These are phyloP conservation scores for Lactifluus subvellereus DNA, from an alignment of 768 basidiomycete genomes.

Conservation along the genomic window DNA sequence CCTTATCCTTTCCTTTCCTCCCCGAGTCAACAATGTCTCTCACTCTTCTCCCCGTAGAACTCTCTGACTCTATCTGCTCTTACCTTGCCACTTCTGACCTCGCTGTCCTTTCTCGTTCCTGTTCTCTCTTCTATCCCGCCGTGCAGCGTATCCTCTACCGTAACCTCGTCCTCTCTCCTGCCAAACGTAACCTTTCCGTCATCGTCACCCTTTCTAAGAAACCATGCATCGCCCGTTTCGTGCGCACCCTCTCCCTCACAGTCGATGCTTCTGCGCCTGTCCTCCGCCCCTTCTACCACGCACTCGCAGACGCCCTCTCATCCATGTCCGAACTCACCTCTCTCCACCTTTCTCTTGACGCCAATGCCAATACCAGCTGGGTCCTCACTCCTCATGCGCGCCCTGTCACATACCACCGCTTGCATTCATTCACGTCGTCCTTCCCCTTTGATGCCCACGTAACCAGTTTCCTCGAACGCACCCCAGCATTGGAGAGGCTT, in stretches of 20 bases:
- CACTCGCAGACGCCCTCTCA: conserved; percentile 48
- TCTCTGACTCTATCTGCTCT: conserved; percentile 48
- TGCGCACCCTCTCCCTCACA: conserved; percentile 56
- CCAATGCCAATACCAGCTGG: conserved; percentile 41
- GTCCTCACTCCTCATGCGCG: conserved; percentile 36
- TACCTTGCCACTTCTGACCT: conserved; percentile 36
- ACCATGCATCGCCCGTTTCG: conserved; percentile 53
- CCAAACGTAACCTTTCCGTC: conserved; percentile 42
- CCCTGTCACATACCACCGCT: conserved; percentile 38
- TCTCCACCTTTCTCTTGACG: conserved; percentile 48
- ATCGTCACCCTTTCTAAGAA: conserved; percentile 51
- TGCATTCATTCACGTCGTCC: conserved; percentile 53
- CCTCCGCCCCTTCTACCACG: conserved; percentile 43
- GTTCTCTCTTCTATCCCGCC: conserved; percentile 38
- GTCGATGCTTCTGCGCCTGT: conserved; percentile 38
- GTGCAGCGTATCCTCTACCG: conserved; percentile 63
- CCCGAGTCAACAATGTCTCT: conserved; percentile 38
- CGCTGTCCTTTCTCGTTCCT: conserved; percentile 43
- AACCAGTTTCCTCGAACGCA: conserved; percentile 50
- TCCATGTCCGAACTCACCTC: conserved; percentile 56
- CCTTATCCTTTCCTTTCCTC: not conserved
- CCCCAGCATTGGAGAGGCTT: conserved; percentile 51
- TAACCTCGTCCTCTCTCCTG: conserved; percentile 42
- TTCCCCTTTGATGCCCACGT: conserved; percentile 57
- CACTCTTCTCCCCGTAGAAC: conserved; percentile 51